These are phyloP conservation scores for Melastoma candidum DNA, from an alignment of 441 rosid genomes.

Conservation along the genomic window DNA sequence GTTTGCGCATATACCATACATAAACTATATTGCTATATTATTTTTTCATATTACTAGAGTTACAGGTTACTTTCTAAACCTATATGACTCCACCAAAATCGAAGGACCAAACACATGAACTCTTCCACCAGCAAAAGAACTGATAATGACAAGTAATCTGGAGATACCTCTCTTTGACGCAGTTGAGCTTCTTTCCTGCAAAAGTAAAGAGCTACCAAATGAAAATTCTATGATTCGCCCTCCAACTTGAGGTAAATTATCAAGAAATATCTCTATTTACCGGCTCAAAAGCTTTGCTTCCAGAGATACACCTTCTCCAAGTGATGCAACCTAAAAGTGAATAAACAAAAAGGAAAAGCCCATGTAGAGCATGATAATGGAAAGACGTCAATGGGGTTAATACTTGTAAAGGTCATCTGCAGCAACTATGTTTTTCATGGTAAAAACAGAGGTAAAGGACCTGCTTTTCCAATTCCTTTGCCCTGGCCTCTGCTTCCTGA, in stretches of 20 bases:
- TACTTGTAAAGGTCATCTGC: too few species aligned
- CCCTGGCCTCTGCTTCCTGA: conserved; percentile 81
- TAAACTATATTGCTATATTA: too few species aligned
- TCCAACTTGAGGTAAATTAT: too few species aligned
- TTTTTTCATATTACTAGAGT: too few species aligned
- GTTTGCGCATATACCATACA: too few species aligned
- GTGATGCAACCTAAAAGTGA: conserved; percentile 35
- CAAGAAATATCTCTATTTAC: conserved; percentile 21
- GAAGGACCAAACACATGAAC: too few species aligned
- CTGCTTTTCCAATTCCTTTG: conserved; percentile 93
- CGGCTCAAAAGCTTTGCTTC: conserved; percentile 70
- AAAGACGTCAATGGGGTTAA: too few species aligned
- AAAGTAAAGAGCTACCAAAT: conserved; percentile 12
- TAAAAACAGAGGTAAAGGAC: conserved; percentile 22
- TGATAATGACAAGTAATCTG: too few species aligned
- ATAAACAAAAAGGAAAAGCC: conserved; percentile 8
- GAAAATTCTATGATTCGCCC: background rate
- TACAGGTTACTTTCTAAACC: too few species aligned
- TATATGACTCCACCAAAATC: too few species aligned
- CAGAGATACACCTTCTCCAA: conserved; percentile 70
- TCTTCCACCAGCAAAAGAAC: too few species aligned
- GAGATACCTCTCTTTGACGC: conserved; percentile 63
- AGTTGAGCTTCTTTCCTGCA: conserved; percentile 71
- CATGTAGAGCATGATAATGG: background rate
- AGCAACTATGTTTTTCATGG: background rate